A percentile compares a stretch with the other conserved stretches of the same genome.
Evolutionary conservation across 139 green algal genomes (phyloP).

Genomic region (Chlorella ohadii): DNA sequence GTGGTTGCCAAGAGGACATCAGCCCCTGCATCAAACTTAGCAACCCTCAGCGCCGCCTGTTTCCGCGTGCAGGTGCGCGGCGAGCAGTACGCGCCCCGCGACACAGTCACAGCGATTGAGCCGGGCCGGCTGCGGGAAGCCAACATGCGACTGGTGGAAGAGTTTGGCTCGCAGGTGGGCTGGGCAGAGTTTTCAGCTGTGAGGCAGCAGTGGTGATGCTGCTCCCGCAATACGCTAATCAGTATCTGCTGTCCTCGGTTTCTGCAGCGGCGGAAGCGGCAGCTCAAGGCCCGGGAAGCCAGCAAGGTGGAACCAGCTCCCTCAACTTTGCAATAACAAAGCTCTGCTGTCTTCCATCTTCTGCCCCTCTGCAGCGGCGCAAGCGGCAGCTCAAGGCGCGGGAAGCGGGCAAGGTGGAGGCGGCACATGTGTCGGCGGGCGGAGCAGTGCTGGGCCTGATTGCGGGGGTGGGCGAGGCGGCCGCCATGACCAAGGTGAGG

Average conservation of each 20-base stretch:
- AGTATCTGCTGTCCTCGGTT: no score
- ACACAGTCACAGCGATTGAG: background rate
- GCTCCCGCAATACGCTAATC: no score
- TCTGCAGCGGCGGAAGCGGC: background rate
- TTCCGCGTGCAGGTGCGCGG: no score
- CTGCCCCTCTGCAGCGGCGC: slow-evolving; percentile 36
- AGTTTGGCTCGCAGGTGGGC: slow-evolving; percentile 51
- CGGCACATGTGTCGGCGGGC: slow-evolving; percentile 37
- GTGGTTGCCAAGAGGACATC: no score
- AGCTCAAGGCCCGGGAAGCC: background rate
- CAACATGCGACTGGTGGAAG: slow-evolving; percentile 52
- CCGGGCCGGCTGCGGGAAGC: slow-evolving; percentile 5
- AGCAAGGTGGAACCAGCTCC: background rate
- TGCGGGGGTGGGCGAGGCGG: slow-evolving; percentile 2
- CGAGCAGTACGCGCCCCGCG: slow-evolving; percentile 24
- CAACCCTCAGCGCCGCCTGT: no score
- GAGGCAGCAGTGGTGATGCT: no score
- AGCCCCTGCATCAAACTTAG: no score
- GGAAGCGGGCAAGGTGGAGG: slow-evolving; percentile 39
- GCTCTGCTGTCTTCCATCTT: background rate
- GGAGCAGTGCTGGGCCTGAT: slow-evolving; percentile 43
- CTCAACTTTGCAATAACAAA: no score
- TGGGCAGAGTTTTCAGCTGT: no score
- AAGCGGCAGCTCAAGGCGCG: slow-evolving; percentile 42
- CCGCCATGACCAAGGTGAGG: background rate